Evolutionary conservation across 2,329 filamentous ascomycete species (phyloP), one percentile per base, ranked within the genome.

Genomic region (Arthrobotrys megalospora): DNA sequence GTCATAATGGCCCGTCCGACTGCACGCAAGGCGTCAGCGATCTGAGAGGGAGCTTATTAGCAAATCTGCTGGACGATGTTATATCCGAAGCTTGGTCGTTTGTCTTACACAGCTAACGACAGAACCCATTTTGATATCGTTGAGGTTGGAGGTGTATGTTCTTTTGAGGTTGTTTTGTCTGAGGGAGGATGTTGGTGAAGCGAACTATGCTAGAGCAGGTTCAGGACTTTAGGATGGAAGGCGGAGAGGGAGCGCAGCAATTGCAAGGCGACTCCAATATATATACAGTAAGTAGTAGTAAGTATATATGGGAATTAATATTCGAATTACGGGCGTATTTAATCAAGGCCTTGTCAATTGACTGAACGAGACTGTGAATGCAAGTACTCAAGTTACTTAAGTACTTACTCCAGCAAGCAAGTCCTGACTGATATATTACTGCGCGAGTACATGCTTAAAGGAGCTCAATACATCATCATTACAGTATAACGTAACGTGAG

Each of bases 1-100:
- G 73, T 19, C 73, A 77, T 77, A 43, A 77, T 77, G 21, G 73
- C 73, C 24, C 73, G 58, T n/a, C 72, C 72, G 47, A 76, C 48
- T 14, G 72, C 72, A 14, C 72, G 64, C 10, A 76, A 41, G 24
- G 72, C 72, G 47, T 76, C 72, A 6, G 48, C 73, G 34, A 77
- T 77, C 73, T 77, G 45, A 36, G 11, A 14, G 45, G 8, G 16
- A 19, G 10, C 12, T 16, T 43, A 21, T 66, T 45, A 71, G 48
- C n/a, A 45, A 28, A 6, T 12, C 2, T 7, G 8, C 4, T 19
- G 14, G 6, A 45, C 24, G 8, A 47, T 14, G 1, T n/a, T 11
- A 24, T 11, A 21, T 43, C 8, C 7, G 28, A 24, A n/a, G 19
- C 24, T 3, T 5, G 24, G 5, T 28, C 1, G 32, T 32, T 8